phyloP scores from a whole-genome alignment of 768 basidiomycete genomes.

The Kwoniella sp. region DNA sequence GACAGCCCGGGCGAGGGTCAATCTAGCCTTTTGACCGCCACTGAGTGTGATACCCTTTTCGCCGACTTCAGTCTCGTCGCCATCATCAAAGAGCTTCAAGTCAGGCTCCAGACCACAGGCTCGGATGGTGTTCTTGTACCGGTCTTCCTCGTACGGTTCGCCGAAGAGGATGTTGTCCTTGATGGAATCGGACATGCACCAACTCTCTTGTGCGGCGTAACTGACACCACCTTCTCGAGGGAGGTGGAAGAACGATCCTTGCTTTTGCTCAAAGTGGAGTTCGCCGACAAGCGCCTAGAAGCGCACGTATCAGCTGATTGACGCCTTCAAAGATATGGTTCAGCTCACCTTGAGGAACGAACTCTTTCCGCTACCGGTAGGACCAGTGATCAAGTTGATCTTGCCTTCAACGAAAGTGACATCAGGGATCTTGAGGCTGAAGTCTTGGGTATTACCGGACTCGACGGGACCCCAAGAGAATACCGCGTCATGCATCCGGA shows the following conservation, averaged over 20 bases:
- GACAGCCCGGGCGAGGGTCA: slow-evolving; percentile 65
- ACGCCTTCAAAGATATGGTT: neutral
- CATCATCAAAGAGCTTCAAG: slow-evolving; percentile 62
- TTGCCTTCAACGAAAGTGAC: slow-evolving; percentile 55
- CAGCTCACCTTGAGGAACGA: slow-evolving; percentile 44
- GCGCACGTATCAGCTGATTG: slow-evolving; percentile 11
- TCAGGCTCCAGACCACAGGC: slow-evolving; percentile 59
- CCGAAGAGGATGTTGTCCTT: slow-evolving; percentile 65
- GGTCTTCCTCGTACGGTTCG: slow-evolving; percentile 57
- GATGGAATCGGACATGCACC: slow-evolving; percentile 71
- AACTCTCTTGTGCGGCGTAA: slow-evolving; percentile 81
- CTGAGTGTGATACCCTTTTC: slow-evolving; percentile 66
- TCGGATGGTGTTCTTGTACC: slow-evolving; percentile 59
- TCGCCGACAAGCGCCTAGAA: slow-evolving; percentile 57
- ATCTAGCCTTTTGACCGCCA: slow-evolving; percentile 66
- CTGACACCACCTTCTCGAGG: slow-evolving; percentile 72
- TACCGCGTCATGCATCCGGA: slow-evolving; percentile 50
- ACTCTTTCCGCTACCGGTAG: slow-evolving; percentile 57
- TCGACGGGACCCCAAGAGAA: slow-evolving; percentile 57
- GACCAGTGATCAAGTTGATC: slow-evolving; percentile 57
- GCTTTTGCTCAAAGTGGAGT: slow-evolving; percentile 56
- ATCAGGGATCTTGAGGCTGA: slow-evolving; percentile 53
- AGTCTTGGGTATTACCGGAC: slow-evolving; percentile 59
- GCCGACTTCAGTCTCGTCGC: slow-evolving; percentile 71
- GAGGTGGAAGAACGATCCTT: slow-evolving; percentile 69